Base-by-base conservation (phyloP, 2,329 filamentous ascomycete genomes). In the Aulographum hederae region DNA sequence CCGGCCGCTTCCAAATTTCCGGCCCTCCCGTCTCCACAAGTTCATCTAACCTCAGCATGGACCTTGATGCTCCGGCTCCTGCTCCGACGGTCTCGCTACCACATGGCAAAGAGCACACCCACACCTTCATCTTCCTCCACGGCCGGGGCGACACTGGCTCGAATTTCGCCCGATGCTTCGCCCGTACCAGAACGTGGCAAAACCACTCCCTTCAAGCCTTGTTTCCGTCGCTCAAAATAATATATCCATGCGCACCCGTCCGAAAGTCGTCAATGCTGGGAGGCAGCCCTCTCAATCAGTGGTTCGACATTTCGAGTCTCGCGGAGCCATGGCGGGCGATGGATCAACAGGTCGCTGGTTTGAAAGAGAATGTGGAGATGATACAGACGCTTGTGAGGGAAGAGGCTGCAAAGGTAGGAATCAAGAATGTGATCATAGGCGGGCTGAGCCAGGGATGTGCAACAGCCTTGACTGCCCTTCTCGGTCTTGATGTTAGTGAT, bases 121-220 rank as follows among this genome's bases (percentile, higher is more conserved):
- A 61, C 28, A 63, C 57, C 1, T 36, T 63, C 27, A 59, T 64
- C 26, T 49, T 60, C 32, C 52, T 63, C 15, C 58, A 64, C 31
- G 58, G 57, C 5, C 46, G 54, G 18, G 58, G 55, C 34, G 58
- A 52, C 38, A 41, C 35, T 3, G 46, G 43, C 14, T 12, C 37
- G 0, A 50, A 58, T 18, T 61, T 59, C 30, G 44, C 50, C 0
- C 19, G 26, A 8, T 56, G 62, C 32, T 42, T 63, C 30, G 56
- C 61, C 38, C 48, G 50, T 32, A 45, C 41, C 25, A 38, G 47
- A 33, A 41, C 40, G 11, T 44, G 41, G 10, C 38, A 43, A 23
- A 36, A 32, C 17, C 34, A 43, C 26, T 46, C 45, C 4, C 42
- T 57, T 4, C 42, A 37, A 8, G 39, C 50, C 21, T 39, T 44